These are phyloP conservation scores for Fusarium stilboides DNA, from an alignment of 2,329 filamentous ascomycete genomes.

Conservation along the genomic window DNA sequence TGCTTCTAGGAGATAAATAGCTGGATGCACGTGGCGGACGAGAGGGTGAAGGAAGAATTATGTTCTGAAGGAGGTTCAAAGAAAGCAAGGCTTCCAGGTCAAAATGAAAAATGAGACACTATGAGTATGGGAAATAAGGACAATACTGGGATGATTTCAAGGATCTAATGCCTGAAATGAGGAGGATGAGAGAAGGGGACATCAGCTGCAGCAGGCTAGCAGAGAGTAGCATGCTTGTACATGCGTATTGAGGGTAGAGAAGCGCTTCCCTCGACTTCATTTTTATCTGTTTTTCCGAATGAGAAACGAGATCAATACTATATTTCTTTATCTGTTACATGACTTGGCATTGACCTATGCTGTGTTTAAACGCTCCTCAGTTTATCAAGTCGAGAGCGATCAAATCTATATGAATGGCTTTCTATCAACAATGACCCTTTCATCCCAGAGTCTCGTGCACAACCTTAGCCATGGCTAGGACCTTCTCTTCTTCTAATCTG, in stretches of 20 bases:
- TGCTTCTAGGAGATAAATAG: constrained; percentile 52
- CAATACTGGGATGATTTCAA: constrained; percentile 23
- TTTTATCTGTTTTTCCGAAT: constrained; percentile 37
- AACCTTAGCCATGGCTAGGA: constrained; percentile 50
- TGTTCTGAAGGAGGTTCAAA: constrained; percentile 19
- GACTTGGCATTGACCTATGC: neutral
- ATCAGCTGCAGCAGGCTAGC: constrained; percentile 12
- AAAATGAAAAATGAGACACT: constrained; percentile 22
- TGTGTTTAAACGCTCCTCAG: too few relatives aligned
- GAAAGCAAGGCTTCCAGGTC: constrained; percentile 7
- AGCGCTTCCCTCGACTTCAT: constrained; percentile 28
- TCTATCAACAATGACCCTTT: neutral
- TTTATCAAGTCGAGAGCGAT: neutral
- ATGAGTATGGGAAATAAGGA: constrained; percentile 11
- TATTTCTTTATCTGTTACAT: constrained; percentile 42
- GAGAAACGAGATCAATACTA: constrained; percentile 48
- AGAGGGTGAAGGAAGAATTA: constrained; percentile 8
- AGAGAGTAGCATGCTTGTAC: constrained; percentile 14
- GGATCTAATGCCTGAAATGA: constrained; percentile 37
- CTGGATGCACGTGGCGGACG: constrained; percentile 17
- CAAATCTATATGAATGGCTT: neutral
- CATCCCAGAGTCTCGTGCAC: constrained; percentile 17
- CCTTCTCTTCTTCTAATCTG: constrained; percentile 60
- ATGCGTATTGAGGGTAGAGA: constrained; percentile 23
- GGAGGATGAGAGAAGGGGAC: neutral